Evolutionary conservation across 176 grass and related monocot species (phyloP), one percentile per base, ranked within the genome.

Genomic region (Miscanthus lutarioriparius): DNA sequence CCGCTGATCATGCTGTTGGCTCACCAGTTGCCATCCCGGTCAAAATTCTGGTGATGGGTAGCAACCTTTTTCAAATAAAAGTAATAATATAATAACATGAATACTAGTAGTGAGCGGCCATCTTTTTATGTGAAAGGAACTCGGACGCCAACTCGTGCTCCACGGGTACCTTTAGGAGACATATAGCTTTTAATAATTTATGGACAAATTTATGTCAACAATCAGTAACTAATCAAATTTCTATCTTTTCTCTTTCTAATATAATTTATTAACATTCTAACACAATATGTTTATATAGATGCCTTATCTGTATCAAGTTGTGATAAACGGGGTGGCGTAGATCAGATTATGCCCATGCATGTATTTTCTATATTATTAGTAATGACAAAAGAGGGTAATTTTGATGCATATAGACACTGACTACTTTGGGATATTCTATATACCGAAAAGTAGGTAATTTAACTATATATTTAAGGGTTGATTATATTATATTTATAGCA

Each of bases 31-130:
- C 45, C 45, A 81, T 56, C 65, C 65, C 53, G 66, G 79, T 83
- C 86, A 83, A 83, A 88, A 72, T 78, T 71, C 53, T 33, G 22
- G 40, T 40, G 74, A 82, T 25, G 58, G 4, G 32, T 78, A 40
- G 38, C 38, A n/a, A n/a, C 64, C 80, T 88, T 79, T 44, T 9
- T n/a, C n/a, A 3, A 10, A 41, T 41, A 41, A 71, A 41, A 43
- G 22, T 15, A 72, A 43, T 26, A 11, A 25, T 61, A 61, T 61
- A 25, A 61, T 59, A 59, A 59, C 8, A 23, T 23, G n/a, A 40
- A 70, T 70, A 70, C 36, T 10, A 2, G 49, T 10, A 2, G 49
- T 45, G 64, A 76, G 11, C 64, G 38, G 39, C 30, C 39, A 32
- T 67, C 87, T 84, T 25, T 61, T 61, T 61, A 61, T 25, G n/a